phyloP scores from a whole-genome alignment of 2,329 filamentous ascomycete genomes.

The Zymoseptoria brevis region DNA sequence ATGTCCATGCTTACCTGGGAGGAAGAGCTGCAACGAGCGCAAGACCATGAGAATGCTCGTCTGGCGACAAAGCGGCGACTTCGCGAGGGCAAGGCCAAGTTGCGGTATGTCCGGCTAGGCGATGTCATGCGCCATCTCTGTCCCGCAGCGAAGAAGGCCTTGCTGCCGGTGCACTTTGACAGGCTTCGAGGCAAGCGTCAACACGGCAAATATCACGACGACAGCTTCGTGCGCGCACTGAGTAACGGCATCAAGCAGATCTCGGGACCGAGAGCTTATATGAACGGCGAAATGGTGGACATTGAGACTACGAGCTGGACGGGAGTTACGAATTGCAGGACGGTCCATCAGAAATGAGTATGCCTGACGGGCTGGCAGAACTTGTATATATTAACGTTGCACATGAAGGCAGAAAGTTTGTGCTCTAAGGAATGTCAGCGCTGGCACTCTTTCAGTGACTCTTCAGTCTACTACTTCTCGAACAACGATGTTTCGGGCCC shows the following conservation, averaged over 20 bases:
- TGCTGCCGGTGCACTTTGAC: conserved; percentile 15
- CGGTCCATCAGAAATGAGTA: not conserved
- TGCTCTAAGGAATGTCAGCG: too few relatives aligned
- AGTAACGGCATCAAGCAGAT: not conserved
- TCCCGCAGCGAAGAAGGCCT: conserved; percentile 4
- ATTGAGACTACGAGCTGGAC: not conserved
- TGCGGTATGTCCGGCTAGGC: conserved; percentile 17
- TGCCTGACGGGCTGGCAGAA: not conserved
- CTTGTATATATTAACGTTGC: not conserved
- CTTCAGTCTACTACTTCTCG: too few relatives aligned
- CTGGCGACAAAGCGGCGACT: conserved; percentile 10
- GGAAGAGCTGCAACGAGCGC: conserved; percentile 7
- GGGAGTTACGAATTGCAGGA: not conserved
- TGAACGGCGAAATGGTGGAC: not conserved
- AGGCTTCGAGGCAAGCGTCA: not conserved
- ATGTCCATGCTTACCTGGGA: conserved; percentile 9
- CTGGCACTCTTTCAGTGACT: not conserved
- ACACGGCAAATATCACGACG: conserved; percentile 3
- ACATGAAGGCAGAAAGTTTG: not conserved
- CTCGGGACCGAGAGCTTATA: not conserved
- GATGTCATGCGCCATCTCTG: conserved; percentile 14
- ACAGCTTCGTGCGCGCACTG: conserved; percentile 7
- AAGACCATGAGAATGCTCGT: conserved; percentile 6
- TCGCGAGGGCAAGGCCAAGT: conserved; percentile 6
- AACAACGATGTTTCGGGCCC: too few relatives aligned